Base-by-base conservation (phyloP, 2,329 filamentous ascomycete species). In the Pseudocercospora cruenta region DNA sequence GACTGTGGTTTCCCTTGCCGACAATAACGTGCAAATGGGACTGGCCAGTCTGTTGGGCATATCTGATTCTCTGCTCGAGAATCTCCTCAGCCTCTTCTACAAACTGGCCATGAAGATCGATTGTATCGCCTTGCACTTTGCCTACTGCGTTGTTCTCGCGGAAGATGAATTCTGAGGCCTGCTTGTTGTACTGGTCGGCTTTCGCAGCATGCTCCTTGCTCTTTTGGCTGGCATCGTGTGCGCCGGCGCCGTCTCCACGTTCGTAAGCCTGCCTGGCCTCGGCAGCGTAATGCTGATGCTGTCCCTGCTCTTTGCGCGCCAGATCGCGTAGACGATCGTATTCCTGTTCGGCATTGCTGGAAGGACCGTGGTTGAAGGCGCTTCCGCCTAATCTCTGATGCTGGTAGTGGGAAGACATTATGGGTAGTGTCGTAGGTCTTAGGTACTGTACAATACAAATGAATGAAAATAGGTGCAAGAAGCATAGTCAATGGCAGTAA, bases 71-170 rank as follows among this genome's bases (percentile, higher is more conserved):
- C 79, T 92, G 85, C 81, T 94, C 92, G 22, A 98, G 83, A 64
- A 97, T 95, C 70, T 92, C 87, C 82, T 97, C 93, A 4, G 95
- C 95, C 82, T 98, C 95, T 78, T 97, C 92, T 66, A 97, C 94
- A 75, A 91, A 97, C 76, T 96, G 91, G 2, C 95, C 95, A 79
- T 99, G 95, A 57, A 99, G 84, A 80, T 99, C 95, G 73, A 99
- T 94, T 8, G 91, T 93, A 80, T 98, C 94, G 47, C 84, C 83
- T 16, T 87, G 85, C 9, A 96, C 90, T 67, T 90, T 88, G 19
- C 88, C 91, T 2, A 84, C 79, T 21, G 91, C 89, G 78, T 98
- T 98, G 83, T 97, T 97, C 81, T 94, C 93, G 47, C 93, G 90
- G 83, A 99, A 97, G 77, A 98, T 98, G 80, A 87, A 96, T 66